Evolutionary conservation across 2,329 filamentous ascomycete genomes (phyloP).

Genomic region (Biscogniauxia mediterranea): DNA sequence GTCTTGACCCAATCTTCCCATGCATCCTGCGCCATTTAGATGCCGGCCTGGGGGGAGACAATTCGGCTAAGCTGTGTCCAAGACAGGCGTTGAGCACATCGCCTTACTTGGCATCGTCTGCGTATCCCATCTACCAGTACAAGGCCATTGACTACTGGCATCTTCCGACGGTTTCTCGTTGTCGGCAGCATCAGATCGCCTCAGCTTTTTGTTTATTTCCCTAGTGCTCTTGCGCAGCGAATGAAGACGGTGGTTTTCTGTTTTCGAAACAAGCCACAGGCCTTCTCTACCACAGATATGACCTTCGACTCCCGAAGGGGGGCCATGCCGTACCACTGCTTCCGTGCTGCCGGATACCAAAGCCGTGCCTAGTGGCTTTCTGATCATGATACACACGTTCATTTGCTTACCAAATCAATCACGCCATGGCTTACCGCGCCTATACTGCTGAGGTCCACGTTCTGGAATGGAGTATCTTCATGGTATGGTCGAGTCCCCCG

Average conservation of each 20-base stretch:
- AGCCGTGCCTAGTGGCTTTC: not conserved
- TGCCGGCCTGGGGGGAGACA: not conserved
- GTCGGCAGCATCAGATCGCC: not conserved
- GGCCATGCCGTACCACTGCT: not conserved
- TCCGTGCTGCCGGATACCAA: not conserved
- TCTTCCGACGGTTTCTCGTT: not conserved
- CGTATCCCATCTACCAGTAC: not conserved
- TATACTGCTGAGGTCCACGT: not conserved
- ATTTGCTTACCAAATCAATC: not conserved
- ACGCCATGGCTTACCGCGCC: not conserved
- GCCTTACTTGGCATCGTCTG: not conserved
- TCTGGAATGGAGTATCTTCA: not conserved
- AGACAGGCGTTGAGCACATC: not conserved
- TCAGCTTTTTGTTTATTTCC: not conserved
- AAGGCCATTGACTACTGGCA: not conserved
- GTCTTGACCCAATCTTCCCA: not conserved
- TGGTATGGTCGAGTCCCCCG: not conserved
- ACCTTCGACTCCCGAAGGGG: not conserved
- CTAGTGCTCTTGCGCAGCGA: not conserved
- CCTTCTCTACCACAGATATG: not conserved
- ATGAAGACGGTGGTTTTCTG: not conserved
- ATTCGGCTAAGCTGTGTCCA: not conserved
- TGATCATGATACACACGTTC: not conserved
- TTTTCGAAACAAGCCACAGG: not conserved
- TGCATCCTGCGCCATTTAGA: not conserved